Evolutionary conservation across 108 stramenopile species (phyloP), one percentile per base, ranked within the genome.

Genomic region (Skeletonema potamos): DNA sequence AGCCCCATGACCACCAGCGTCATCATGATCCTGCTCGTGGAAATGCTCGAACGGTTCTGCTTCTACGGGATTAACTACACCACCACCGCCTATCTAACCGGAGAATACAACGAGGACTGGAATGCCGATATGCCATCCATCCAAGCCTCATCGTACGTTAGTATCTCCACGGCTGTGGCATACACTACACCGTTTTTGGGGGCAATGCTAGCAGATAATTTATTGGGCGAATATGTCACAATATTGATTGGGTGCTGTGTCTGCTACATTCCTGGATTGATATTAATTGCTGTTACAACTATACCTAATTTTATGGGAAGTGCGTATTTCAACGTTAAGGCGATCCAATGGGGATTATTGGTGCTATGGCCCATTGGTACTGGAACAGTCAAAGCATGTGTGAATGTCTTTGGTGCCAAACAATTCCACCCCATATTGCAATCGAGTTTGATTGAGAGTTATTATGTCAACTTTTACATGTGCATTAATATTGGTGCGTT

Each of bases 391-490:
- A 95, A 95, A 64, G 79, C 84, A 12, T 84, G 87, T 37, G 91
- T 95, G 36, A 95, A 92, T 67, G 91, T 95, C 2, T 90, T 95
- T 75, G 94, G 94, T 17, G 94, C 94, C 33, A 91, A 89, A 46
- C 94, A 95, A 66, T 92, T 87, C 73, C 94, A 95, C 78, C 94
- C 94, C 0, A 63, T 92, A 15, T 61, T 95, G 67, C 94, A 95
- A 68, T 84, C 85, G 8, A 75, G 85, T 3, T 57, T 87, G 72
- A 90, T 95, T 64, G 88, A 89, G 62, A 68, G 84, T 2, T 95
- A 91, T 60, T 94, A 95, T 56, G 91, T 95, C 39, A 89, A 89
- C 37, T 95, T 92, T 62, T 95, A 95, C 87, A 92, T 91, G 89
- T 90, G 85, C 66, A 95, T 95, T 70, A 95, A 95, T 64, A 84